These are phyloP conservation scores for Scheffersomyces stambukii DNA, from an alignment of 1,139 yeast species.

Conservation along the genomic window DNA sequence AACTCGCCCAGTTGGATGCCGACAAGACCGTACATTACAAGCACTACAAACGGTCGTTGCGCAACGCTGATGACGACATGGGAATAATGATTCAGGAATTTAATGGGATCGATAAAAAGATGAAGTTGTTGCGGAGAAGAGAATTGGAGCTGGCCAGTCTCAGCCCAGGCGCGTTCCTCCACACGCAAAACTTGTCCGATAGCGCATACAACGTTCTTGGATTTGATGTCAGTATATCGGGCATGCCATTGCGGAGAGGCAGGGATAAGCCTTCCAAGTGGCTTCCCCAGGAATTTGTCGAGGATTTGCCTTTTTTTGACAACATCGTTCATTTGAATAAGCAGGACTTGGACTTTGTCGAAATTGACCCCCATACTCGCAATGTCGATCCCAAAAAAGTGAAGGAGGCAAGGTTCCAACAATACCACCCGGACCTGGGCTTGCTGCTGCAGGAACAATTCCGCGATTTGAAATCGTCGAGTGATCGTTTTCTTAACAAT, in stretches of 20 bases:
- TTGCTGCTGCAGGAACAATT: neutral
- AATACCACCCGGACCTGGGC: neutral
- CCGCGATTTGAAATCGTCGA: neutral
- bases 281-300: slow-evolving; percentile 41
- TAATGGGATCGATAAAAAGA: slow-evolving; percentile 35
- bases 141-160: slow-evolving; percentile 24
- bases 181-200: slow-evolving; percentile 20
- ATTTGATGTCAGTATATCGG: slow-evolving; percentile 38
- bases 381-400: slow-evolving; percentile 14
- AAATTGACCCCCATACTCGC: neutral
- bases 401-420: neutral
- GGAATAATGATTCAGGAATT: slow-evolving; percentile 30
- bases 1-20: slow-evolving; percentile 30
- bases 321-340: slow-evolving; percentile 28
- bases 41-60: slow-evolving; percentile 30
- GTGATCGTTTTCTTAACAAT: slow-evolving; percentile 15
- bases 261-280: slow-evolving; percentile 9
- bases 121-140: slow-evolving; percentile 31
- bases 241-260: slow-evolving; percentile 32
- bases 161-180: neutral
- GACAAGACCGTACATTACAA: slow-evolving; percentile 39
- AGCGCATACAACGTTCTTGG: slow-evolving; percentile 43
- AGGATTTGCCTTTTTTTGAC: slow-evolving; percentile 33
- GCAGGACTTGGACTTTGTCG: slow-evolving; percentile 32
- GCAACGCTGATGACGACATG: slow-evolving; percentile 32